These are phyloP conservation scores for Yarrowia sp. DNA, from an alignment of 805 yeast species.

Conservation along the genomic window DNA sequence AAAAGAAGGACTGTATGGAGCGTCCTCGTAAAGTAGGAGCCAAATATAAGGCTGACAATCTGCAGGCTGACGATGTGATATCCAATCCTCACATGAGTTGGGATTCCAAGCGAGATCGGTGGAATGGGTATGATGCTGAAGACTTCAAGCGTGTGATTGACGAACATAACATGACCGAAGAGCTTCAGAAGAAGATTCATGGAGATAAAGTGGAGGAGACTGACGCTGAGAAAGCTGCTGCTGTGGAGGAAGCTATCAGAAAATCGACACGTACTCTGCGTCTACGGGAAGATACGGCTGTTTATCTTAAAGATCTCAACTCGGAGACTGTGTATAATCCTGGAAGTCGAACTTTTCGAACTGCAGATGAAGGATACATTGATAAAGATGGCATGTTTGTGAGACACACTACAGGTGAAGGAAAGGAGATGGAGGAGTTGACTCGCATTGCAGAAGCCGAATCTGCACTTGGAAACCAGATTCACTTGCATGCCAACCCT, in stretches of 20 bases:
- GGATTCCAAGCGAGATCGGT: conserved; percentile 78
- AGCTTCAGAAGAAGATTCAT: conserved; percentile 40
- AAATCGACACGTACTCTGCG: conserved; percentile 58
- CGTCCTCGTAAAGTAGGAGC: conserved; percentile 57
- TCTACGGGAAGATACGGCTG: conserved; percentile 78
- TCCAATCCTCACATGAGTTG: conserved; percentile 53
- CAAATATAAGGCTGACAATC: conserved; percentile 49
- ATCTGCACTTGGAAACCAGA: conserved; percentile 48
- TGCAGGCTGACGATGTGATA: conserved; percentile 46
- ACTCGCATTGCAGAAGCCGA: conserved; percentile 60
- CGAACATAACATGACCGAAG: conserved; percentile 43
- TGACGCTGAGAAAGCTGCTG: conserved; percentile 38
- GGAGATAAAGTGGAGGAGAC: conserved; percentile 39
- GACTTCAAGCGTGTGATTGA: conserved; percentile 63
- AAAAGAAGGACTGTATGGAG: conserved; percentile 63
- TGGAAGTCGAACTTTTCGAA: conserved; percentile 48
- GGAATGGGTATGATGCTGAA: conserved; percentile 76
- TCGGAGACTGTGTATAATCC: conserved; percentile 58
- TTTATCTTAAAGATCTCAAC: conserved; percentile 62
- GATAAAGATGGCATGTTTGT: conserved; percentile 60
- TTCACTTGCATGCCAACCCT: conserved; percentile 55
- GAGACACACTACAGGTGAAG: conserved; percentile 63
- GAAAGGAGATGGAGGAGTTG: conserved; percentile 58
- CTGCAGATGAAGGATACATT: conserved; percentile 49
- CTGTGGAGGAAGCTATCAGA: conserved; percentile 43